These are phyloP conservation scores for Metschnikowia gruessii DNA, from an alignment of 805 yeast genomes.

Conservation along the genomic window DNA sequence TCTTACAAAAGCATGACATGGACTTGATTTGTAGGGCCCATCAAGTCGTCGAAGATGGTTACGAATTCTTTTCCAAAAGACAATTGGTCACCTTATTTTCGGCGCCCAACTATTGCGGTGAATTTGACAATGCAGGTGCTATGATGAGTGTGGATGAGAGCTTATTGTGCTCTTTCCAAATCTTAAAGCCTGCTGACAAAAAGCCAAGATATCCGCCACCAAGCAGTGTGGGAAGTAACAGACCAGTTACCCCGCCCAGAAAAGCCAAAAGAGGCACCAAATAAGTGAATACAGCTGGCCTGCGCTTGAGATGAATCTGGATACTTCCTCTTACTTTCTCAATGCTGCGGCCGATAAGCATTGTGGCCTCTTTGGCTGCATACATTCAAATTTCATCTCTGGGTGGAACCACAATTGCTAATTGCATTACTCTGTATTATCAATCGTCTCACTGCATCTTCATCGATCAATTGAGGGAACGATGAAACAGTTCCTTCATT, in stretches of 20 bases:
- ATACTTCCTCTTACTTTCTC: conserved; percentile 1
- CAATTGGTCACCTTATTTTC: conserved; percentile 93
- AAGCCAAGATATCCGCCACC: conserved; percentile 65
- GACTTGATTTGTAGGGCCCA: conserved; percentile 98
- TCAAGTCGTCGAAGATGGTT: conserved; percentile 99
- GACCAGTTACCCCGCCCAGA: conserved; percentile 60
- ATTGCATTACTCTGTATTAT: conserved; percentile 11
- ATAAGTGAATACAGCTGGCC: conserved; percentile 19
- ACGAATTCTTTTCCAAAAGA: conserved; percentile 93
- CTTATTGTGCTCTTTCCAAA: conserved; percentile 92
- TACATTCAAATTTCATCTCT: not conserved
- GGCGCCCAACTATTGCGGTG: conserved; percentile 99
- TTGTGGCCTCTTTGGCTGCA: not conserved
- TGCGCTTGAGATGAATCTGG: conserved; percentile 3
- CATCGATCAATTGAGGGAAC: conserved; percentile 10
- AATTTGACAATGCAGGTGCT: conserved; percentile 98
- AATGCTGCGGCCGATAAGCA: not conserved
- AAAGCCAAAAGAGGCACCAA: conserved; percentile 52
- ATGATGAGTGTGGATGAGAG: conserved; percentile 99
- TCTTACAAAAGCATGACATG: conserved; percentile 95
- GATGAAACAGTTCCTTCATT: conserved; percentile 2
- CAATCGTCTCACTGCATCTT: conserved; percentile 13
- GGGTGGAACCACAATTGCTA: conserved; percentile 2
- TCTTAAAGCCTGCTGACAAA: conserved; percentile 97
- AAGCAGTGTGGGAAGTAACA: conserved; percentile 37